These are phyloP conservation scores for Starmerella kuoi DNA, from an alignment of 805 yeast genomes.

Conservation along the genomic window DNA sequence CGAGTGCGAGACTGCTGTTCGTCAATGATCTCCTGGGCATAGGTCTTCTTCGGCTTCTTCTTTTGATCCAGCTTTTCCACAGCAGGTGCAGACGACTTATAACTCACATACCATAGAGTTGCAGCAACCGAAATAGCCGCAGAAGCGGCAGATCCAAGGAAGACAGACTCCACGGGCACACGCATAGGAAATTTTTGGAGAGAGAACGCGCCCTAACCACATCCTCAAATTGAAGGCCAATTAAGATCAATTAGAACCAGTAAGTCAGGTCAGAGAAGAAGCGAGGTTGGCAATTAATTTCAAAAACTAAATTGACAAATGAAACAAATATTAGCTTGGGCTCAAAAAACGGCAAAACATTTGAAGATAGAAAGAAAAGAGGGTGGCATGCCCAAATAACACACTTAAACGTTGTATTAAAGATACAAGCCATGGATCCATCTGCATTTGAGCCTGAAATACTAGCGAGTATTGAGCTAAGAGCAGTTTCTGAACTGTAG, in stretches of 20 bases:
- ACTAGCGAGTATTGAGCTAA: no score
- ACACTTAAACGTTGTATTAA: no score
- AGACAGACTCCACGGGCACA: neutral
- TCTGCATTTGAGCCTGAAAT: no score
- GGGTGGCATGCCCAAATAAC: no score
- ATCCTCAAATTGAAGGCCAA: neutral
- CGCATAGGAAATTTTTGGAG: neutral
- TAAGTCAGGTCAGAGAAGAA: neutral
- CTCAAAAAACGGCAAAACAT: no score
- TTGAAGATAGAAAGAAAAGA: no score
- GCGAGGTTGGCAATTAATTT: neutral
- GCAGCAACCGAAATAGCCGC: slow-evolving; percentile 8
- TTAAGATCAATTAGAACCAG: neutral
- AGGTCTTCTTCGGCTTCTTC: neutral
- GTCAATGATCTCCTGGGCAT: slow-evolving; percentile 47
- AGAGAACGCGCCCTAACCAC: neutral
- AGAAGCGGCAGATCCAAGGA: slow-evolving; percentile 1
- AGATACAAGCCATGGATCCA: no score
- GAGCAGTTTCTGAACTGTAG: no score
- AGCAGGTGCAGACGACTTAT: neutral
- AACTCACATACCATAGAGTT: neutral
- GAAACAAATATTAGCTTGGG: neutral
- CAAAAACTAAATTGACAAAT: neutral
- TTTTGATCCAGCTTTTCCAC: neutral
- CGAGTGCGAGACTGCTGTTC: slow-evolving; percentile 91